Percentiles rank a stretch among this genome's conserved stretches.
Evolutionary conservation across 83 land plant species (phyloP).

Genomic region (Diphasiastrum complanatum): DNA sequence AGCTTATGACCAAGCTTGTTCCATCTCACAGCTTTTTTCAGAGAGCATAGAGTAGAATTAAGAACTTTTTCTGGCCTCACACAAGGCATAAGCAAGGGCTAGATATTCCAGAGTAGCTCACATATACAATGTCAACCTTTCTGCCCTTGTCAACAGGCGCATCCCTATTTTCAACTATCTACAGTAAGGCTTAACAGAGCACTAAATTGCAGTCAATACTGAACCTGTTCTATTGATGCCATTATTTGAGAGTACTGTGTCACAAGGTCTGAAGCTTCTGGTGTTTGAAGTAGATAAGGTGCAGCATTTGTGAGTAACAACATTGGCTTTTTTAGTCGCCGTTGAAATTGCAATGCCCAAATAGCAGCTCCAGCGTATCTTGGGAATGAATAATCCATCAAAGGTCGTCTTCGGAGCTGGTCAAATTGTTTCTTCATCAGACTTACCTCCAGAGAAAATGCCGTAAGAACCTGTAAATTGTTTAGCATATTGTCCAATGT

Average conservation of each 20-base stretch:
- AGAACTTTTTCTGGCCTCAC: too few species aligned
- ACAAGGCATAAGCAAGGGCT: too few species aligned
- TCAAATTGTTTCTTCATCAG: slow-evolving; percentile 34
- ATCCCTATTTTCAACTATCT: too few species aligned
- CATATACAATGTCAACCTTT: too few species aligned
- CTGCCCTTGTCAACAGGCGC: too few species aligned
- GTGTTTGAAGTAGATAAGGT: slow-evolving; percentile 29
- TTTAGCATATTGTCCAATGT: background rate
- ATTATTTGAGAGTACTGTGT: slow-evolving; percentile 25
- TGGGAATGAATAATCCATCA: slow-evolving; percentile 37
- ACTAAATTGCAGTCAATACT: background rate
- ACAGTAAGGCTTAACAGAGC: background rate
- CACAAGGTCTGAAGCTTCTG: slow-evolving; percentile 22
- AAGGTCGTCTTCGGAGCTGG: slow-evolving; percentile 31
- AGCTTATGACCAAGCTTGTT: too few species aligned
- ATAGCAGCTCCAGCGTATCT: slow-evolving; percentile 29
- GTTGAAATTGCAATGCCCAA: slow-evolving; percentile 37
- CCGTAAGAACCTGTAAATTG: slow-evolving; percentile 20
- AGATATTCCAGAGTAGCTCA: too few species aligned
- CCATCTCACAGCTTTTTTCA: too few species aligned
- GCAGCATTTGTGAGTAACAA: slow-evolving; percentile 27
- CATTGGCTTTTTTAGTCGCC: slow-evolving; percentile 32
- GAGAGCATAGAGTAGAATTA: too few species aligned
- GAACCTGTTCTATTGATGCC: slow-evolving; percentile 29
- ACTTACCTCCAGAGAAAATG: slow-evolving; percentile 22